Percentiles rank a stretch among this genome's conserved stretches.
Evolutionary conservation across 1,284 basidiomycete species (phyloP).

Genomic region (Mycena sp.): DNA sequence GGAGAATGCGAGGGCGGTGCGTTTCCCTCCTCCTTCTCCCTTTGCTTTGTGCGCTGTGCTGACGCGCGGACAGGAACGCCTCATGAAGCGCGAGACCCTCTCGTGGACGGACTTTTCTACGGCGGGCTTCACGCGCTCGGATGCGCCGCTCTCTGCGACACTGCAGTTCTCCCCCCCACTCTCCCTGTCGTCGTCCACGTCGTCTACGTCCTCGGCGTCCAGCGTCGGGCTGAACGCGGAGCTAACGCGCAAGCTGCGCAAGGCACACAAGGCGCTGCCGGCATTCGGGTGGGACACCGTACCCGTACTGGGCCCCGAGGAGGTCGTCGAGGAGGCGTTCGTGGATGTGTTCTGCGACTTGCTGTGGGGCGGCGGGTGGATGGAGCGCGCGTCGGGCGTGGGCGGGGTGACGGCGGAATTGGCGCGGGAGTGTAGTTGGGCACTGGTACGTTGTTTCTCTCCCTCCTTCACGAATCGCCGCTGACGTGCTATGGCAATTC

Average conservation of each 20-base stretch:
- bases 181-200: constrained; percentile 66
- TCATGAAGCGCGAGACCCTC: constrained; percentile 80
- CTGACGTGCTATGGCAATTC: constrained; percentile 4
- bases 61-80: constrained; percentile 59
- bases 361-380: constrained; percentile 83
- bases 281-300: constrained; percentile 88
- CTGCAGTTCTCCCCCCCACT: constrained; percentile 84
- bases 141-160: constrained; percentile 77
- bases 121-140: constrained; percentile 81
- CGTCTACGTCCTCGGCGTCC: constrained; percentile 78
- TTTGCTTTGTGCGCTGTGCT: not conserved
- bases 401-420: constrained; percentile 66
- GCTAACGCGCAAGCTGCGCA: constrained; percentile 81
- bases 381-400: constrained; percentile 72
- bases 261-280: constrained; percentile 81
- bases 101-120: constrained; percentile 89
- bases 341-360: constrained; percentile 89
- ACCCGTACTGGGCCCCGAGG: constrained; percentile 76
- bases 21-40: no score
- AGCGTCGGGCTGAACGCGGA: constrained; percentile 64
- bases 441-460: constrained; percentile 67
- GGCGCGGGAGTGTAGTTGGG: constrained; percentile 90
- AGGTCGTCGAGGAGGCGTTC: constrained; percentile 87
- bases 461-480: not conserved
- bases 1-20: constrained; percentile 82